phyloP scores from a whole-genome alignment of 2,329 filamentous ascomycete species.

The Plenodomus lindquistii region DNA sequence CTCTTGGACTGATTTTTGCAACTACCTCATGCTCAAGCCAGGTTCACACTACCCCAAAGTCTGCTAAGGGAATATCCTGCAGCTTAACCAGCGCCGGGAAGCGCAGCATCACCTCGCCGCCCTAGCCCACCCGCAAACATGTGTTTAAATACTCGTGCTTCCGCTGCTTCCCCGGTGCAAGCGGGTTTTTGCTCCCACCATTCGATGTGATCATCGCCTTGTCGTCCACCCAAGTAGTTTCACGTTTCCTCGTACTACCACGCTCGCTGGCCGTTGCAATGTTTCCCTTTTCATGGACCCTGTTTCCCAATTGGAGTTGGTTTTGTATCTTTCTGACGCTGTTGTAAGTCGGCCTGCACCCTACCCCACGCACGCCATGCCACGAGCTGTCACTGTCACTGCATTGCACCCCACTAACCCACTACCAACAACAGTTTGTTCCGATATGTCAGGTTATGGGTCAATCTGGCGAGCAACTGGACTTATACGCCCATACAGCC shows the following conservation, averaged over 20 bases:
- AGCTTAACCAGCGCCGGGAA: slow-evolving; percentile 47
- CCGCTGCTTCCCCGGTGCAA: slow-evolving; percentile 44
- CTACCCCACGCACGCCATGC: too few species aligned
- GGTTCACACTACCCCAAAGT: slow-evolving; percentile 47
- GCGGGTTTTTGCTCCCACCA: slow-evolving; percentile 44
- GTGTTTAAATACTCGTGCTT: slow-evolving; percentile 48
- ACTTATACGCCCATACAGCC: slow-evolving; percentile 82
- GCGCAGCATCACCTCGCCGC: slow-evolving; percentile 45
- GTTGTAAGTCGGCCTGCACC: slow-evolving; percentile 40
- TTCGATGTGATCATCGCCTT: slow-evolving; percentile 46
- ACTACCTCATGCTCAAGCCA: slow-evolving; percentile 47
- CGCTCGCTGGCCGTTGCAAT: slow-evolving; percentile 45
- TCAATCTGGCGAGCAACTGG: slow-evolving; percentile 79
- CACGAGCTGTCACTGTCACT: slow-evolving; percentile 1
- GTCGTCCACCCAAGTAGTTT: slow-evolving; percentile 38
- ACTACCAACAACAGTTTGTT: slow-evolving; percentile 65
- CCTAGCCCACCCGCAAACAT: slow-evolving; percentile 44
- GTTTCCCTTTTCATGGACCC: slow-evolving; percentile 43
- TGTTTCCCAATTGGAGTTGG: slow-evolving; percentile 47
- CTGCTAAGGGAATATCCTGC: slow-evolving; percentile 46
- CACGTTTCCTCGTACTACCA: slow-evolving; percentile 41
- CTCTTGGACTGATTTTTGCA: slow-evolving; percentile 42
- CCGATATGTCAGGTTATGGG: slow-evolving; percentile 82
- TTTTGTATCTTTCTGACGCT: slow-evolving; percentile 41
- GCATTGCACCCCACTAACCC: slow-evolving; percentile 26